These are phyloP conservation scores for Sordariomycetes sp. DNA, from an alignment of 2,329 filamentous ascomycete species.

Conservation along the genomic window DNA sequence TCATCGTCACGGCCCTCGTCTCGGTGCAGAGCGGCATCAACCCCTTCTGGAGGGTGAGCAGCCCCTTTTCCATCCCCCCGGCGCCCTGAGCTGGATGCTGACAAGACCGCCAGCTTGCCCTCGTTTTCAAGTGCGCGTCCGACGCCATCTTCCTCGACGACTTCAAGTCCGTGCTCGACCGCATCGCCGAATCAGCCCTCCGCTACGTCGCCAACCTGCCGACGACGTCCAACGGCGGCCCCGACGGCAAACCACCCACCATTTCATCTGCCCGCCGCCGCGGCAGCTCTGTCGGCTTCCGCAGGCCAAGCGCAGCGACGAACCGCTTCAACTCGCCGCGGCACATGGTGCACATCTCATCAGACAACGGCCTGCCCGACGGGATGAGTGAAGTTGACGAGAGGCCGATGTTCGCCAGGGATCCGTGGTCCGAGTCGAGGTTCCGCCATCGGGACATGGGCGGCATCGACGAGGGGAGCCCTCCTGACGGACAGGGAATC, in stretches of 20 bases:
- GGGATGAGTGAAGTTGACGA: neutral
- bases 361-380: neutral
- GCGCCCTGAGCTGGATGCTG: neutral
- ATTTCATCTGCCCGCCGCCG: neutral
- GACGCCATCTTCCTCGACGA: conserved; percentile 10
- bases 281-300: neutral
- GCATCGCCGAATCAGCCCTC: conserved; percentile 6
- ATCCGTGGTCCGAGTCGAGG: no score
- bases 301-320: neutral
- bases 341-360: conserved; percentile 1
- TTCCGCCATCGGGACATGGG: neutral
- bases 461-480: neutral
- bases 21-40: conserved; percentile 8
- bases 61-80: neutral
- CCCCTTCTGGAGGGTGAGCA: conserved; percentile 8
- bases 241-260: neutral
- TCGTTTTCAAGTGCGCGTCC: conserved; percentile 10
- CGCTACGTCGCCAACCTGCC: conserved; percentile 3
- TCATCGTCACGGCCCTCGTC: conserved; percentile 2
- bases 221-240: neutral
- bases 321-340: neutral
- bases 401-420: neutral
- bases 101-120: conserved; percentile 6
- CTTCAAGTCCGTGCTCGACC: conserved; percentile 9
- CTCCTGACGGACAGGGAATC: conserved; percentile 1